Conservation (phyloP, 2,329 filamentous ascomycete species). For the Pseudofabraea citricarpa region DNA sequence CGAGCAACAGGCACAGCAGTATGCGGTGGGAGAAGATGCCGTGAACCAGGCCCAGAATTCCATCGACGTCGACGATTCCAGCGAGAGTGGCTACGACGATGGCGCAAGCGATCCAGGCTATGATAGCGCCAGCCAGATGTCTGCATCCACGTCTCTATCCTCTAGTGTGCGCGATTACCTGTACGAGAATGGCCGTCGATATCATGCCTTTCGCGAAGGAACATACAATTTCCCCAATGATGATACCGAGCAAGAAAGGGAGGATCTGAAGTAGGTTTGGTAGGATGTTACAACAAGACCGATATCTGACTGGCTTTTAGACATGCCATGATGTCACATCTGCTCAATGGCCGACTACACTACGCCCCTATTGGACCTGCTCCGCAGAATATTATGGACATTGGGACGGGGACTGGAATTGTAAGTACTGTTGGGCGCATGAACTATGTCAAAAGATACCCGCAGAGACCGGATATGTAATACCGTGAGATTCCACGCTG, state of each 20-base stretch:
- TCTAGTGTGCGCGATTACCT: slow-evolving; percentile 43
- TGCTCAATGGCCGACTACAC: slow-evolving; percentile 31
- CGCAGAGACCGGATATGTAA: no score
- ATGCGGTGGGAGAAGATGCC: slow-evolving; percentile 16
- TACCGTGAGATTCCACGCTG: no score
- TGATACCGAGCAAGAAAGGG: slow-evolving; percentile 52
- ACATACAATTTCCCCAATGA: slow-evolving; percentile 56
- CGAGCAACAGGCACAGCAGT: slow-evolving; percentile 12
- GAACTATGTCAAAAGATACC: no score
- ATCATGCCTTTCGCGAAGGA: slow-evolving; percentile 50
- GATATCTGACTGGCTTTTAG: slow-evolving; percentile 5
- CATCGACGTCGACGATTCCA: slow-evolving; percentile 25
- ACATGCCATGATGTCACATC: slow-evolving; percentile 24
- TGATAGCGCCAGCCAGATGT: slow-evolving; percentile 20
- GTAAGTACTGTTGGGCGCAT: no score
- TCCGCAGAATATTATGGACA: slow-evolving; percentile 48
- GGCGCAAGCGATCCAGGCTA: slow-evolving; percentile 22
- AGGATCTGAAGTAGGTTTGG: slow-evolving; percentile 41
- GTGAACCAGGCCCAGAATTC: slow-evolving; percentile 20
- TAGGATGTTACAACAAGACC: background rate
- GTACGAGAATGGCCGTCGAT: slow-evolving; percentile 53
- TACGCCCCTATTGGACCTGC: slow-evolving; percentile 45
- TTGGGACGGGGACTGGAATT: slow-evolving; percentile 54
- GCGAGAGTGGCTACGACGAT: slow-evolving; percentile 10
- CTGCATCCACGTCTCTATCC: slow-evolving; percentile 19